Evolutionary conservation across 192 early-diverging fungal genomes (phyloP), one percentile per base, ranked within the genome.

Genomic region (Piromyces finnis): DNA sequence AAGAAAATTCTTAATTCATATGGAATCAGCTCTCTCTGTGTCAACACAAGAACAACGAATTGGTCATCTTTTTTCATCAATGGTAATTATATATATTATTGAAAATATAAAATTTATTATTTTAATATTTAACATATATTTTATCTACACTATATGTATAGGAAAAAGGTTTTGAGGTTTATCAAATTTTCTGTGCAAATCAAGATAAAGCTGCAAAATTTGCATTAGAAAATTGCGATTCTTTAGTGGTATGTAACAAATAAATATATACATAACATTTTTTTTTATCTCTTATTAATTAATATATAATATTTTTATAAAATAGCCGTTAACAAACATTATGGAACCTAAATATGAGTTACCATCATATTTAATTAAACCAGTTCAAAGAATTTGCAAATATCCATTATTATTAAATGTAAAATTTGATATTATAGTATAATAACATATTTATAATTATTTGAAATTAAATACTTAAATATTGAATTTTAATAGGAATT

Each of bases 321-420:
- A 32, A 32, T 37, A 37, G 36, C 26, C 51, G 81, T 83, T 91
- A 81, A 84, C 86, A 29, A 87, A 90, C 82, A 87, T 92, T 81
- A 93, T 93, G 81, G 94, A 96, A 77, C 95, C 95, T 28, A 89
- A 89, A 79, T 92, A 95, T 80, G 94, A 92, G 85, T 85, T 99
- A 81, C 94, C 94, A 27, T 94, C 93, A 12, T 93, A 94, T 86
- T 88, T 99, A 79, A 99, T 99, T 87, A 97, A 98, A 82, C 98
- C 98, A 5, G 91, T 99, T 13, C 98, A 99, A 86, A 91, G 98
- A 78, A 94, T 98, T 80, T 97, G 96, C 88, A 96, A 96, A 88
- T 99, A 99, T 86, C 96, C 96, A 68, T 86, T 99, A 79, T 89
- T 99, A 27, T 86, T 96, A 80, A 87, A 88, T 68, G 36, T 37